Conservation (phyloP, 768 basidiomycete species). For the Mycena sanguinolenta region DNA sequence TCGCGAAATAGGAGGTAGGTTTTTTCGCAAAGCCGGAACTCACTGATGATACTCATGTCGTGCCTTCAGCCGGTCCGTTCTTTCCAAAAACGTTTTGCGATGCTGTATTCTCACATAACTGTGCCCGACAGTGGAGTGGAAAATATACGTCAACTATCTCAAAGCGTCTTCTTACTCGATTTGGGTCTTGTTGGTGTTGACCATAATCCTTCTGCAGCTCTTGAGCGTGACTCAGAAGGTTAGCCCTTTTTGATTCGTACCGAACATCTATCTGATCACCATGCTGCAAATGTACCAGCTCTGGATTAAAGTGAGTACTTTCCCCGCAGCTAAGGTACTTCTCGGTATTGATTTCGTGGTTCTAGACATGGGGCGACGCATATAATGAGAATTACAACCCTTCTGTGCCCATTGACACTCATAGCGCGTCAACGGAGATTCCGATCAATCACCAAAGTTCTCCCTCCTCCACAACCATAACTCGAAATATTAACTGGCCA, state of each 20-base stretch:
- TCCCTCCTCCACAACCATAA: too few relatives aligned
- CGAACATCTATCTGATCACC: too few relatives aligned
- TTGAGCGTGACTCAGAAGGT: conserved; percentile 49
- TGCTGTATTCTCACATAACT: too few relatives aligned
- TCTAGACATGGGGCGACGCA: conserved; percentile 35
- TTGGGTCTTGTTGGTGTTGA: conserved; percentile 66
- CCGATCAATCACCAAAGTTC: conserved; percentile 29
- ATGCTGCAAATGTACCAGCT: conserved; percentile 43
- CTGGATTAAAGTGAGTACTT: conserved; percentile 72
- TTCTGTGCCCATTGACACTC: conserved; percentile 7
- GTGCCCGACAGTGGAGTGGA: conserved; percentile 81
- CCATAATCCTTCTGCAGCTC: conserved; percentile 61
- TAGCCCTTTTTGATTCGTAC: neutral
- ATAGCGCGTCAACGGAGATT: conserved; percentile 24
- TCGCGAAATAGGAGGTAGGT: conserved; percentile 68
- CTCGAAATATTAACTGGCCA: conserved; percentile 55
- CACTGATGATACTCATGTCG: too few relatives aligned
- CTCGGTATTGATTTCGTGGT: neutral
- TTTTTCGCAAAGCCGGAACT: too few relatives aligned
- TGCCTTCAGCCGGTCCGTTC: too few relatives aligned
- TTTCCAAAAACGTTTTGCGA: too few relatives aligned
- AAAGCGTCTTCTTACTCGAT: conserved; percentile 85
- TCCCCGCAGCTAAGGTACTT: neutral
- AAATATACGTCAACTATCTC: conserved; percentile 75
- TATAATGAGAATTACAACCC: conserved; percentile 28